These are phyloP conservation scores for Lyophyllum semitale DNA, from an alignment of 768 basidiomycete species.

Conservation along the genomic window DNA sequence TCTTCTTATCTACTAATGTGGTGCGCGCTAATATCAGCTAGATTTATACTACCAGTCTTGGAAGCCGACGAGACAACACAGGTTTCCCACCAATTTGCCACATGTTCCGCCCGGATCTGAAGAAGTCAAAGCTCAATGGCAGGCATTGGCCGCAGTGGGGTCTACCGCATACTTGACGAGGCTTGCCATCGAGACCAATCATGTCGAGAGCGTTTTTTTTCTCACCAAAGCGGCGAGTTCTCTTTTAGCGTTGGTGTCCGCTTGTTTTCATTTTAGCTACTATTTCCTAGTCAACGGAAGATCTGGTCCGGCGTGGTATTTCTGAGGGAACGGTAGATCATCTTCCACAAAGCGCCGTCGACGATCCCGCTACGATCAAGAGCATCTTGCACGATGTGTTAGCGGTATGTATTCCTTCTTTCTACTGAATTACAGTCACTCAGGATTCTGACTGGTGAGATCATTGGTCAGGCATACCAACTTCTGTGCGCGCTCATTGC, in stretches of 20 bases:
- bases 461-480: constrained; percentile 17
- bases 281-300: constrained; percentile 21
- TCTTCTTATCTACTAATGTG: not conserved
- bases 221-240: constrained; percentile 18
- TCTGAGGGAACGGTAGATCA: constrained; percentile 15
- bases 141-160: constrained; percentile 9
- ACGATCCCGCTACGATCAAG: constrained; percentile 24
- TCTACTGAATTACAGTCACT: not conserved
- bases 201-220: constrained; percentile 25
- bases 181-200: constrained; percentile 30
- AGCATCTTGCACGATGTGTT: constrained; percentile 28
- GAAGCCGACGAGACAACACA: constrained; percentile 18
- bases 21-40: not conserved
- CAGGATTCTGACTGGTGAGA: not conserved
- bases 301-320: constrained; percentile 23
- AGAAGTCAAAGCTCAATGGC: constrained; percentile 23
- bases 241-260: not conserved
- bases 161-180: constrained; percentile 21
- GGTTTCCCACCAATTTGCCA: constrained; percentile 15
- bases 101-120: constrained; percentile 13
- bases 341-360: constrained; percentile 15
- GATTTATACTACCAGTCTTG: not conserved
- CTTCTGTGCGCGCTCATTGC: constrained; percentile 16
- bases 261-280: not conserved
- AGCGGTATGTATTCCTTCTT: constrained; percentile 21